Evolutionary conservation across 306 rosid genomes (phyloP).

Genomic region (Lupinus albus): DNA sequence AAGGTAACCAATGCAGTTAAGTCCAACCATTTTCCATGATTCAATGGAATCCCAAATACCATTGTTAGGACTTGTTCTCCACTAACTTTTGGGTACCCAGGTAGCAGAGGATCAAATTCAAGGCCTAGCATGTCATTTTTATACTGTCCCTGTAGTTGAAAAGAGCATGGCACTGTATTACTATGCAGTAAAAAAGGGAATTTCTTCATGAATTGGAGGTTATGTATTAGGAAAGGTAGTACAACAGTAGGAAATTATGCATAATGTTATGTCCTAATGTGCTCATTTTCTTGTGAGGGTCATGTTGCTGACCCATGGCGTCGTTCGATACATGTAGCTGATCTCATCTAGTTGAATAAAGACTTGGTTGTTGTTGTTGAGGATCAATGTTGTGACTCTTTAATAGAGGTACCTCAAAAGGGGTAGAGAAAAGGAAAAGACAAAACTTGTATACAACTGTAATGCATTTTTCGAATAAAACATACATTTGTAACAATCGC

Average conservation of each 20-base stretch:
- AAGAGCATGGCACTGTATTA: not conserved
- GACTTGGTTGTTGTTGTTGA: too few relatives aligned
- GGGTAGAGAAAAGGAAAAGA: too few relatives aligned
- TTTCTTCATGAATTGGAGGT: too few relatives aligned
- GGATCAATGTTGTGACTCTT: not conserved
- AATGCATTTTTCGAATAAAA: too few relatives aligned
- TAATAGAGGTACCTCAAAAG: too few relatives aligned
- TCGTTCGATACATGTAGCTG: too few relatives aligned
- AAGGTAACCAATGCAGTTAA: slow-evolving; percentile 24
- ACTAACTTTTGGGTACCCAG: slow-evolving; percentile 35
- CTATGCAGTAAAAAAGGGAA: not conserved
- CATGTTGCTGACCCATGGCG: too few relatives aligned
- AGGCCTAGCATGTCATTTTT: slow-evolving; percentile 53
- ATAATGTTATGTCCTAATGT: not conserved
- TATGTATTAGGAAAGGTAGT: not conserved
- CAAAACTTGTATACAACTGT: too few relatives aligned
- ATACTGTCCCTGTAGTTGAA: slow-evolving; percentile 39
- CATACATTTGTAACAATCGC: too few relatives aligned
- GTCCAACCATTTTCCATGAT: slow-evolving; percentile 52
- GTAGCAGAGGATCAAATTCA: slow-evolving; percentile 39
- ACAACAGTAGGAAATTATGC: not conserved
- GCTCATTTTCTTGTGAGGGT: not conserved
- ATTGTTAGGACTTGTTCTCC: slow-evolving; percentile 31
- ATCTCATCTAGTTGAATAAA: too few relatives aligned
- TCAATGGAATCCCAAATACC: slow-evolving; percentile 30